phyloP scores from a whole-genome alignment of 2,329 filamentous ascomycete genomes.

The Dryadomyces sulphureus region DNA sequence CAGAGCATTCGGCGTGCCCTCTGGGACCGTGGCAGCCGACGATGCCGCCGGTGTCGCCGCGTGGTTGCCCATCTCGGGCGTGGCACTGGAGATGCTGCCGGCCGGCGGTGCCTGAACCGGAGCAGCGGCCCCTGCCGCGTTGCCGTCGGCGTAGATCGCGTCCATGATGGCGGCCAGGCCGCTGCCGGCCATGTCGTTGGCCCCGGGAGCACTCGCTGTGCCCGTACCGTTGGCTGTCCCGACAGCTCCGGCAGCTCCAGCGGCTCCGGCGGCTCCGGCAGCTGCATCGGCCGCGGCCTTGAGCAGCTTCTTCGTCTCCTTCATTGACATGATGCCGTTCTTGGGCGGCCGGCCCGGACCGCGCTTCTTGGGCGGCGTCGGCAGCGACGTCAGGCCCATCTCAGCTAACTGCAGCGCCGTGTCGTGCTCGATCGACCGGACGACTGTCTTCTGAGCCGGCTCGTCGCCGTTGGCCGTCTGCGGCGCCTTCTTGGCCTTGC shows the following conservation, averaged over 20 bases:
- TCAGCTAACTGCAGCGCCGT: constrained; percentile 5
- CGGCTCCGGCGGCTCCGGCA: no score
- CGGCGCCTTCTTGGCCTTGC: constrained; percentile 15
- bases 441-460: neutral
- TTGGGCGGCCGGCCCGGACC: constrained; percentile 72
- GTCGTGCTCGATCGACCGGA: neutral
- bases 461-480: neutral
- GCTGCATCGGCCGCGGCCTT: constrained; percentile 30
- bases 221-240: constrained; percentile 15
- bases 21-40: neutral
- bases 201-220: neutral
- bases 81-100: no score
- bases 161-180: neutral
- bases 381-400: constrained; percentile 15
- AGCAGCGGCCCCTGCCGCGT: no score
- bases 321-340: constrained; percentile 64
- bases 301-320: constrained; percentile 51
- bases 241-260: no score
- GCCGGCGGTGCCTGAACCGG: no score
- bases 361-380: constrained; percentile 46
- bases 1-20: neutral
- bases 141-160: neutral
- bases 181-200: neutral
- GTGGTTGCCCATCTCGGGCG: neutral
- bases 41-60: neutral